A percentile compares a stretch with the other conserved stretches of the same genome.
These are phyloP conservation scores for Aureobasidium zeae DNA, from an alignment of 2,329 filamentous ascomycete species.

Conservation along the genomic window DNA sequence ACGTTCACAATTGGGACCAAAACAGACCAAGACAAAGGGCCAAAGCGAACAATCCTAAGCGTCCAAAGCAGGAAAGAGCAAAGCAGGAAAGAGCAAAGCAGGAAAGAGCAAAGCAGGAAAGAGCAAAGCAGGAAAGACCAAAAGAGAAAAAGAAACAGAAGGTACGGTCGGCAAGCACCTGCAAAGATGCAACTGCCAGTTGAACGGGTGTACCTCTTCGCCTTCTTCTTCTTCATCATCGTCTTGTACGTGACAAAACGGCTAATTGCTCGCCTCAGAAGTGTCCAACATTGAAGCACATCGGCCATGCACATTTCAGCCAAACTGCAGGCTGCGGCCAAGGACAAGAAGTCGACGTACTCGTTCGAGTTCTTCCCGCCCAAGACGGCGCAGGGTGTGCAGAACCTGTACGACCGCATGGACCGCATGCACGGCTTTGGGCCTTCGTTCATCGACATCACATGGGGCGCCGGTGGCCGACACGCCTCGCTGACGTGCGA, in stretches of 20 bases:
- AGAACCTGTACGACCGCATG: slow-evolving; percentile 99
- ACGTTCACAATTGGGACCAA: background rate
- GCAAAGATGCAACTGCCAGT: no score
- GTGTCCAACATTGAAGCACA: background rate
- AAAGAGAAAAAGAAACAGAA: no score
- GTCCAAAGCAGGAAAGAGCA: no score
- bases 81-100: no score
- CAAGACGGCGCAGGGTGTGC: slow-evolving; percentile 93
- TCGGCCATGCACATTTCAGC: slow-evolving; percentile 80
- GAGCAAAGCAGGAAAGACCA: no score
- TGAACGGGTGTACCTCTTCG: no score
- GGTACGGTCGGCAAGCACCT: no score
- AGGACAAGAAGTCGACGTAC: slow-evolving; percentile 74
- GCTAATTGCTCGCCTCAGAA: slow-evolving; percentile 10
- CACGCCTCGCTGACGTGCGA: slow-evolving; percentile 89
- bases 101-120: no score
- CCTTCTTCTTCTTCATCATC: slow-evolving; percentile 12
- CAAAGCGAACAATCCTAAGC: slow-evolving; percentile 12
- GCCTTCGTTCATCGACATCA: slow-evolving; percentile 94
- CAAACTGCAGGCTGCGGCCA: slow-evolving; percentile 75
- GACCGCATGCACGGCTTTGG: slow-evolving; percentile 95
- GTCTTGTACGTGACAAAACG: slow-evolving; percentile 5
- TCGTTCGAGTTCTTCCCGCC: slow-evolving; percentile 99
- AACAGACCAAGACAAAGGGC: background rate
- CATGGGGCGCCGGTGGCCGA: slow-evolving; percentile 91